Conservation (phyloP, 2,329 filamentous ascomycete genomes). For the Fusarium robinianum region DNA sequence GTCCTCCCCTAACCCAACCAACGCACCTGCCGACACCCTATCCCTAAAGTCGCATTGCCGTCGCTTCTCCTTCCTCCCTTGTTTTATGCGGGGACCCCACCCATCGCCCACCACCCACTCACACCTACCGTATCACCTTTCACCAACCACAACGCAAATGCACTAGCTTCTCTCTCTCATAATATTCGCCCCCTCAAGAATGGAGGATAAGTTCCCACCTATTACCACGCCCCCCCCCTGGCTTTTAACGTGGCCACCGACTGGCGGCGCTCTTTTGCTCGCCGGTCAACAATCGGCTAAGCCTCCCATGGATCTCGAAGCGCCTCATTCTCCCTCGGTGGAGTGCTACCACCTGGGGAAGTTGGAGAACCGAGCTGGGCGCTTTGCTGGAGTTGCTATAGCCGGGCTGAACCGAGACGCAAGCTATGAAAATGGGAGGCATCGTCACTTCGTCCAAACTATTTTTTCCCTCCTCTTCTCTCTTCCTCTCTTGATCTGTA, state of each 20-base stretch:
- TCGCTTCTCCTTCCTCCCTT: not conserved
- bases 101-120: not conserved
- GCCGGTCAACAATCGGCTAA: slow-evolving; percentile 22
- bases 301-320: too few species aligned
- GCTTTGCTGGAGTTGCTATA: slow-evolving; percentile 31
- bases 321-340: too few species aligned
- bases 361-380: slow-evolving; percentile 36
- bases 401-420: slow-evolving; percentile 37
- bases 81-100: slow-evolving; percentile 5
- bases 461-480: not conserved
- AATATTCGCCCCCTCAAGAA: too few species aligned
- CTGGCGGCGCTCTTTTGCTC: too few species aligned
- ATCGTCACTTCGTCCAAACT: slow-evolving; percentile 13
- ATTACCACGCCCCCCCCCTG: too few species aligned
- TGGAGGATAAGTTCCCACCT: too few species aligned
- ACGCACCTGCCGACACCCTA: not conserved
- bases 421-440: slow-evolving; percentile 30
- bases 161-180: too few species aligned
- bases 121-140: slow-evolving; percentile 1
- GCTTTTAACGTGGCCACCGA: too few species aligned
- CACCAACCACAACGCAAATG: too few species aligned
- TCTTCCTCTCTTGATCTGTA: slow-evolving; percentile 4
- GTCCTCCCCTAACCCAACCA: slow-evolving; percentile 3
- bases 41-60: not conserved
- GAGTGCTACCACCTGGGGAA: slow-evolving; percentile 15